Base-by-base conservation (phyloP, 371 early-diverging fungal species). In the Rhizopus sp. region DNA sequence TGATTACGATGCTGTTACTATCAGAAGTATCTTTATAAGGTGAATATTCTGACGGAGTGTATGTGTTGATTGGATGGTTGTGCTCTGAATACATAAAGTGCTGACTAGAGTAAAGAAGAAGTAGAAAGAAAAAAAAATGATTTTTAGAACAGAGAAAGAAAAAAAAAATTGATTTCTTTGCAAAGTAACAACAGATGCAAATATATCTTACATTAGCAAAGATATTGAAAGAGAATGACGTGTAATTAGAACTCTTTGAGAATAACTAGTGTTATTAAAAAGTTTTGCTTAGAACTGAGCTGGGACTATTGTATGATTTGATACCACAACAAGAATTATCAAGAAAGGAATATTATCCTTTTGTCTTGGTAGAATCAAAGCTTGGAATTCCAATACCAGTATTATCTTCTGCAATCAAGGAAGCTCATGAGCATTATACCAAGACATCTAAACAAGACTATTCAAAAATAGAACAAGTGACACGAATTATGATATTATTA, bases 401-500 rank as follows among this genome's bases (percentile, higher is more conserved):
- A 8, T 15, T 69, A 13, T 7, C 44, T 0, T 23, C 16, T 0
- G 47, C 73, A 44, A 32, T 78, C 40, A 60, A 57, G 16, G 62
- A 75, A 52, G 57, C 75, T 0, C 67, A 73, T 39, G 33, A 51
- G 10, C 39, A 42, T 7, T 76, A 59, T 50, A 46, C 55, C 6
- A 15, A 39, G 6, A 16, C 64, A 2, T 37, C 47, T 12, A 23
- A 50, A 0, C 37, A 47, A 10, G 41, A 37, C n/a, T 23, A 30
- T 7, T n/a, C 5, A 30, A 10, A 39, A n/a, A 12, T 69, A 10
- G 63, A 73, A 33, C 59, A 67, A 31, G 67, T 67, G 29, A 73
- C 69, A 3, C 44, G 68, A 40, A 50, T 70, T 6, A 65, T 84
- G 74, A 62, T 80, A 51, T 49, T 80, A 7, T 47, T 84, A 30